These are phyloP conservation scores for Aspergillus panamensis DNA, from an alignment of 495 filamentous ascomycete genomes.

Conservation along the genomic window DNA sequence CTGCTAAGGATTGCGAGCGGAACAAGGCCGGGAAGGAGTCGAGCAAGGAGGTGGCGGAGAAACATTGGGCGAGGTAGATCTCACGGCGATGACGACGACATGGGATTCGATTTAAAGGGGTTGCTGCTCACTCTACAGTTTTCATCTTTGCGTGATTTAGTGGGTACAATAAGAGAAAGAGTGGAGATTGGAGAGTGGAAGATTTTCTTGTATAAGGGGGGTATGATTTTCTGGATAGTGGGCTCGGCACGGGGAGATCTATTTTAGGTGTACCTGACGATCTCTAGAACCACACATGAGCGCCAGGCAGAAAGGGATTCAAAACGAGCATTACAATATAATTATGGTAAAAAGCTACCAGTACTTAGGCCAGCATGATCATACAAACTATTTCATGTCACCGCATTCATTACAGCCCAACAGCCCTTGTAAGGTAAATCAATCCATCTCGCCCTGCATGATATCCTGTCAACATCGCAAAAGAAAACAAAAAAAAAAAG, in stretches of 20 bases:
- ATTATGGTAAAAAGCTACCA: background rate
- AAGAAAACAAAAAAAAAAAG: slow-evolving; percentile 11
- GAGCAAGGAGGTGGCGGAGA: slow-evolving; percentile 56
- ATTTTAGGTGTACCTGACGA: too few relatives aligned
- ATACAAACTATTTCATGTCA: slow-evolving; percentile 6
- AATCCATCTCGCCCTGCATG: slow-evolving; percentile 2
- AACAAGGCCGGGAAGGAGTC: slow-evolving; percentile 60
- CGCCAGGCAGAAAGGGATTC: too few relatives aligned
- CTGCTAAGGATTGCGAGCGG: slow-evolving; percentile 67
- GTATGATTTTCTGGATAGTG: too few relatives aligned
- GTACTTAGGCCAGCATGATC: slow-evolving; percentile 1
- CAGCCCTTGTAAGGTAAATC: slow-evolving; percentile 6
- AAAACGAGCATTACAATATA: background rate
- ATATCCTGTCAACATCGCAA: slow-evolving; percentile 4
- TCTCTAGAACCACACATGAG: too few relatives aligned
- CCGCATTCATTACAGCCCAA: slow-evolving; percentile 11
- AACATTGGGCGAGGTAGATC: slow-evolving; percentile 35
- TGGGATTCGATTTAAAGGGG: slow-evolving; percentile 2
- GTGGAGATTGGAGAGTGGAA: background rate
- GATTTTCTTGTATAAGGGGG: too few relatives aligned
- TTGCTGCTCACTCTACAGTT: background rate
- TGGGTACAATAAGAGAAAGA: background rate
- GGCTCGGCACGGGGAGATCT: too few relatives aligned
- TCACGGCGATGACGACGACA: slow-evolving; percentile 11
- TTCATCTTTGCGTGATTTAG: background rate